Base-by-base conservation (phyloP, 345 rosid genomes). In the Cardamine chenopodiifolia region DNA sequence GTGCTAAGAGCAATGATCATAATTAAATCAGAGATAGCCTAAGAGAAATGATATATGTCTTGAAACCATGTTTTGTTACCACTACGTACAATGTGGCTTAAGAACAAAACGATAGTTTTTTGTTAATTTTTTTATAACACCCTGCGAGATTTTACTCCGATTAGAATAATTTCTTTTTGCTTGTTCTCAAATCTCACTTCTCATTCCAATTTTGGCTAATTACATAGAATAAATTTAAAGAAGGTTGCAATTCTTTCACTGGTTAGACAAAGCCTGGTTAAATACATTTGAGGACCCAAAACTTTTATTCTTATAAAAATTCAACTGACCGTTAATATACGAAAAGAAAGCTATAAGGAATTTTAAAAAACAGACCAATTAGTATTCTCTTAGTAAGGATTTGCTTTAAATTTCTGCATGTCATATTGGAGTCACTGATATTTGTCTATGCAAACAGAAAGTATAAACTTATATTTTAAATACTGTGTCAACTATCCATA, bases 1-100 rank as follows among this genome's bases (percentile, higher is more conserved):
- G 96, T 29, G 78, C 78, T 40, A 80, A 35, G 57, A 76, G 15
- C 71, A 63, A 54, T 45, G 55, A 28, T 60, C 74, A 60, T 67
- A 60, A 50, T 8, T 75, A 68, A 59, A 35, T 37, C 23, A 66
- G 15, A 22, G 34, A 54, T 53, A 6, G 47, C 55, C 63, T 31
- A 32, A 65, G 55, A 73, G 10, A n/a, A 42, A 31, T 64, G 40
- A 35, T 56, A 35, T 56, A 12, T 44, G 40, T 34, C 31, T 25
- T 47, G 14, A 56, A 56, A 59, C n/a, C 66, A 66, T 60, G 50
- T 12, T 73, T 75, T 68, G 22, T 68, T 28, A 67, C 68, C 44
- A 29, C 62, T 50, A 12, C 72, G 13, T 74, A 18, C 18, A n/a
- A 22, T 4, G 62, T 23, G n/a, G n/a, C 52, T 22, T 40, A 40